phyloP scores from a whole-genome alignment of 2,329 filamentous ascomycete species.

The Graphilbum sp. region DNA sequence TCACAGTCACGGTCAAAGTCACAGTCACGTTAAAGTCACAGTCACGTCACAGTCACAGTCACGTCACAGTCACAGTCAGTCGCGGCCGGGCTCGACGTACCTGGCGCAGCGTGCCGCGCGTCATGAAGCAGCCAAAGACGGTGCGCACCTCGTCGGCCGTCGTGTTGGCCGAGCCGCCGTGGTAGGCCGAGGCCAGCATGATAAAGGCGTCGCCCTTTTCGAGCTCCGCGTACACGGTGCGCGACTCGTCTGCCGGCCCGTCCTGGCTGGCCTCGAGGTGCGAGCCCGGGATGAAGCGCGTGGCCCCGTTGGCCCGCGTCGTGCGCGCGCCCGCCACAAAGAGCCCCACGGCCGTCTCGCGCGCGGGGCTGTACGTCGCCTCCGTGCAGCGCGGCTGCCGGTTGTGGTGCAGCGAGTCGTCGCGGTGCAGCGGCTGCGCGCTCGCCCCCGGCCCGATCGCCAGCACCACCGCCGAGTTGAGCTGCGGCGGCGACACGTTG shows the following conservation, averaged over 20 bases:
- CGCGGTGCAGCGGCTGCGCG: constrained; percentile 11
- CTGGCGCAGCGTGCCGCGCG: neutral
- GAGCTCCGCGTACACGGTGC: constrained; percentile 8
- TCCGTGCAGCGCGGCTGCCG: constrained; percentile 2
- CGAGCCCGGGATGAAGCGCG: constrained; percentile 19
- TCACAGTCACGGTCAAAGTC: too few relatives aligned
- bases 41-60: too few relatives aligned
- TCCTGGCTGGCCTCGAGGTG: constrained; percentile 16
- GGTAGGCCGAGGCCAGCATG: neutral
- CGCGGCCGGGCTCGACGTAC: too few relatives aligned
- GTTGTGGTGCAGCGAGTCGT: constrained; percentile 14
- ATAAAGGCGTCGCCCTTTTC: neutral
- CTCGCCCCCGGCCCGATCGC: constrained; percentile 10
- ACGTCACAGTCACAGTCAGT: too few relatives aligned
- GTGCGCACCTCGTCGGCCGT: neutral
- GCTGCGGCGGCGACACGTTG: constrained; percentile 8
- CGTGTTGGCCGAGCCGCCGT: neutral
- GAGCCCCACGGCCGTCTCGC: constrained; percentile 14
- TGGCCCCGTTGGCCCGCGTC: constrained; percentile 19
- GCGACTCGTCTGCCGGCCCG: constrained; percentile 7
- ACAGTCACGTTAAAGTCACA: too few relatives aligned
- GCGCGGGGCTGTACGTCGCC: constrained; percentile 6
- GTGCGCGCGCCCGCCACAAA: constrained; percentile 17
- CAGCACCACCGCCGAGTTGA: constrained; percentile 16
- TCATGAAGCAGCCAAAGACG: neutral